These are phyloP conservation scores for Bertia moriformis DNA, from an alignment of 2,329 filamentous ascomycete species.

Conservation along the genomic window DNA sequence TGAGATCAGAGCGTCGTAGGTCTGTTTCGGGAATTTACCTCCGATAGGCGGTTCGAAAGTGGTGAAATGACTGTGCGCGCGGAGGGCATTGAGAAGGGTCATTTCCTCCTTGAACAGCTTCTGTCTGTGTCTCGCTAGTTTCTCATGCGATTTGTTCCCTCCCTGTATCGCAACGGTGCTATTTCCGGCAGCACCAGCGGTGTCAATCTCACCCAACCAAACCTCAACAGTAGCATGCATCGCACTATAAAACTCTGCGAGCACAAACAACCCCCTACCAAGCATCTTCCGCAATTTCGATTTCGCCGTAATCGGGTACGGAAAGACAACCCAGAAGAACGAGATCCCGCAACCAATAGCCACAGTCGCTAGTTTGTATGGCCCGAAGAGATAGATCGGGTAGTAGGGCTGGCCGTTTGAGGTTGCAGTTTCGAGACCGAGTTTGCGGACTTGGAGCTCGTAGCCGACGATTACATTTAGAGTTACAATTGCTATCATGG, in stretches of 20 bases:
- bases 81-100: neutral
- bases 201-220: neutral
- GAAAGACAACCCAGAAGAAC: conserved; percentile 1
- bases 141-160: too few species aligned
- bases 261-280: neutral
- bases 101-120: conserved; percentile 1
- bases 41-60: neutral
- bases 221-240: neutral
- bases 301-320: neutral
- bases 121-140: neutral
- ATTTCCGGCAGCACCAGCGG: too few species aligned
- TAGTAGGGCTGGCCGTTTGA: conserved; percentile 1
- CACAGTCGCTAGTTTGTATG: neutral
- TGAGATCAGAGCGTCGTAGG: neutral
- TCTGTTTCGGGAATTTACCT: neutral
- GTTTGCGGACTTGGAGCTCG: neutral
- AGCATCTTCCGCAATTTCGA: neutral
- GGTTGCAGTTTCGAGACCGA: neutral
- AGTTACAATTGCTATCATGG: neutral
- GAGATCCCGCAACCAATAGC: neutral
- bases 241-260: neutral
- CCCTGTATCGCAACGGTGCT: too few species aligned
- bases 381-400: conserved; percentile 1
- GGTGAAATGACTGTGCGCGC: neutral
- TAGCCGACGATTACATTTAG: neutral